phyloP scores from a whole-genome alignment of 805 yeast species.

The Sugiyamaella americana region DNA sequence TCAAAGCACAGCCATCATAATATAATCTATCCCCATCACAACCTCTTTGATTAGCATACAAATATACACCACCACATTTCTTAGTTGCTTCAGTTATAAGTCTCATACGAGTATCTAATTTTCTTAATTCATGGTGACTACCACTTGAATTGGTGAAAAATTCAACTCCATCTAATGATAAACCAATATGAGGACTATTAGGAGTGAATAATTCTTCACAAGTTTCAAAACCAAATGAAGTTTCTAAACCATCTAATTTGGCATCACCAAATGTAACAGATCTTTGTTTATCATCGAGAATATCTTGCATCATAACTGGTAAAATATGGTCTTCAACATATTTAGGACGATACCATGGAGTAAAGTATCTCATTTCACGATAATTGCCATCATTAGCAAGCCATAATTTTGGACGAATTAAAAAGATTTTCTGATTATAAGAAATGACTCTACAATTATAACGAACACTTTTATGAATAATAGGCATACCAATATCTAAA shows the following conservation, averaged over 20 bases:
- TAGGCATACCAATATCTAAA: slow-evolving; percentile 92
- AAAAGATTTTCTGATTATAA: slow-evolving; percentile 66
- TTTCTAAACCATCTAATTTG: slow-evolving; percentile 73
- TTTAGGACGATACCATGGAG: slow-evolving; percentile 85
- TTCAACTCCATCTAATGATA: slow-evolving; percentile 96
- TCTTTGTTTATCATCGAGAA: slow-evolving; percentile 51
- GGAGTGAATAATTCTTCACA: slow-evolving; percentile 98
- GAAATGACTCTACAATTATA: slow-evolving; percentile 89
- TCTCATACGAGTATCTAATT: slow-evolving; percentile 75
- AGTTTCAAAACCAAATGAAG: slow-evolving; percentile 94
- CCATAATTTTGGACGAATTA: slow-evolving; percentile 89
- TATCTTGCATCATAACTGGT: slow-evolving; percentile 60
- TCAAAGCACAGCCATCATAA: slow-evolving; percentile 95
- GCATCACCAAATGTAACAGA: slow-evolving; percentile 86
- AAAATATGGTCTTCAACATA: slow-evolving; percentile 65
- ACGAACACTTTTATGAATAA: slow-evolving; percentile 76
- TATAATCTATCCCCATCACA: slow-evolving; percentile 97
- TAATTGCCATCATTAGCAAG: slow-evolving; percentile 97
- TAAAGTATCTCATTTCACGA: slow-evolving; percentile 94
- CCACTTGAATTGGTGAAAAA: slow-evolving; percentile 94
- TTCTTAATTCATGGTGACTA: slow-evolving; percentile 94
- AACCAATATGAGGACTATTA: slow-evolving; percentile 83
- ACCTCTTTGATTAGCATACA: slow-evolving; percentile 93
- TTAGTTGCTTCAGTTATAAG: slow-evolving; percentile 88
- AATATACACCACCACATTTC: slow-evolving; percentile 93